A percentile compares a stretch with the other conserved stretches of the same genome.
These are phyloP conservation scores for Teratosphaeria gauchensis DNA, from an alignment of 2,329 filamentous ascomycete genomes.

Conservation along the genomic window DNA sequence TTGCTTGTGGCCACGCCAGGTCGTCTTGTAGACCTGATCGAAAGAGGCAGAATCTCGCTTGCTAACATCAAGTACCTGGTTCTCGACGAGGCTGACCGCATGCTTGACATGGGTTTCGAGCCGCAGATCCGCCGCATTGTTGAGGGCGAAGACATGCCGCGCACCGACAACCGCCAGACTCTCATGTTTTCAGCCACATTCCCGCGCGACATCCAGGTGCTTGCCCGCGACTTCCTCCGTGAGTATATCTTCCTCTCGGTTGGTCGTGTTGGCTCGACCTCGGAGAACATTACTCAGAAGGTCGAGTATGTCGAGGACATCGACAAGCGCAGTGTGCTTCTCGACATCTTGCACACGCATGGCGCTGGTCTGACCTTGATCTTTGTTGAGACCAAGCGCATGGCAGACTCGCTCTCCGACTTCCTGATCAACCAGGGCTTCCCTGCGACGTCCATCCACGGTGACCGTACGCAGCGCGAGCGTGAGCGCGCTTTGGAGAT, in stretches of 20 bases:
- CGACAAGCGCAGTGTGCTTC: slow-evolving; percentile 94
- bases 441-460: slow-evolving; percentile 96
- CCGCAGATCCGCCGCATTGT: slow-evolving; percentile 98
- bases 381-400: slow-evolving; percentile 99
- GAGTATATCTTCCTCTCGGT: slow-evolving; percentile 99
- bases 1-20: slow-evolving; percentile 93
- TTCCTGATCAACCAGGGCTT: slow-evolving; percentile 98
- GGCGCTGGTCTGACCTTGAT: slow-evolving; percentile 84
- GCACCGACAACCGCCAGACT: slow-evolving; percentile 74
- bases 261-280: slow-evolving; percentile 95
- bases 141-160: slow-evolving; percentile 95
- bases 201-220: slow-evolving; percentile 98
- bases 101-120: slow-evolving; percentile 99
- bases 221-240: slow-evolving; percentile 96
- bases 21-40: slow-evolving; percentile 94
- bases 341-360: slow-evolving; percentile 95
- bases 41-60: slow-evolving; percentile 95
- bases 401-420: slow-evolving; percentile 95
- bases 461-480: slow-evolving; percentile 96
- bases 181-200: slow-evolving; percentile 99
- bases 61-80: slow-evolving; percentile 99
- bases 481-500: slow-evolving; percentile 96
- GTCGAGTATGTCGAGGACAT: slow-evolving; percentile 93
- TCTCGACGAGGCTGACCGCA: slow-evolving; percentile 97
- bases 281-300: slow-evolving; percentile 99